These are phyloP conservation scores for Cutaneotrichosporon curvatum DNA, from an alignment of 1,284 basidiomycete genomes.

Conservation along the genomic window DNA sequence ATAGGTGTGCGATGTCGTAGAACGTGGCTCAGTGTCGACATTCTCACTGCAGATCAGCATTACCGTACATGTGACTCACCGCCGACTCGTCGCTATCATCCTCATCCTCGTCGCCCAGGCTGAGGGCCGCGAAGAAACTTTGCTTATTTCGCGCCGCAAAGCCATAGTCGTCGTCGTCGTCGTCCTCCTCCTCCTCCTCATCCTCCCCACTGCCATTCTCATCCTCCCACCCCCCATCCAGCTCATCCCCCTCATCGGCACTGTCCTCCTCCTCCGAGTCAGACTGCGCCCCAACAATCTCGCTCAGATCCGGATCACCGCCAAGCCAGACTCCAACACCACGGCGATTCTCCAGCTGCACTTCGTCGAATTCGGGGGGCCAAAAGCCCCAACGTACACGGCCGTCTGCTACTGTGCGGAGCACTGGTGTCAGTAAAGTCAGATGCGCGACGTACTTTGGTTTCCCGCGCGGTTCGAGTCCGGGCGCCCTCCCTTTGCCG, in stretches of 20 bases:
- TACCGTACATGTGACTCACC: too few species aligned
- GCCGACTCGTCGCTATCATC: too few species aligned
- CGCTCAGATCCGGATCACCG: slow-evolving; percentile 27
- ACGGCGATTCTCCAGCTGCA: background rate
- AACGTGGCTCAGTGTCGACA: too few species aligned
- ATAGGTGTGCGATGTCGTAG: too few species aligned
- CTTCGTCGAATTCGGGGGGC: slow-evolving; percentile 48
- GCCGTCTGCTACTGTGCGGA: slow-evolving; percentile 73
- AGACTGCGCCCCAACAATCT: slow-evolving; percentile 48
- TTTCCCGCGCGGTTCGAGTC: slow-evolving; percentile 87
- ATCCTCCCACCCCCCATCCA: slow-evolving; percentile 56
- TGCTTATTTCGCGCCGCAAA: slow-evolving; percentile 8
- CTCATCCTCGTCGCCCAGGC: background rate
- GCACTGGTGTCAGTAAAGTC: slow-evolving; percentile 39
- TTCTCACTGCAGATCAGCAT: too few species aligned
- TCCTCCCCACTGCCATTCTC: slow-evolving; percentile 5
- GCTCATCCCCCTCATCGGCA: slow-evolving; percentile 54
- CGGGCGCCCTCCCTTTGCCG: slow-evolving; percentile 78
- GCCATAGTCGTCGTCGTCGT: slow-evolving; percentile 3
- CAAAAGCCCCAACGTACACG: slow-evolving; percentile 76
- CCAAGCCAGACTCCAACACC: slow-evolving; percentile 10
- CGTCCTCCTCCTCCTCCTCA: background rate
- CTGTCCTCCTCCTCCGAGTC: slow-evolving; percentile 71
- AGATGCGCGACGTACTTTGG: slow-evolving; percentile 45
- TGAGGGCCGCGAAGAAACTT: slow-evolving; percentile 15